Conservation (phyloP, 139 green algal species). For the Eudorina sp. region DNA sequence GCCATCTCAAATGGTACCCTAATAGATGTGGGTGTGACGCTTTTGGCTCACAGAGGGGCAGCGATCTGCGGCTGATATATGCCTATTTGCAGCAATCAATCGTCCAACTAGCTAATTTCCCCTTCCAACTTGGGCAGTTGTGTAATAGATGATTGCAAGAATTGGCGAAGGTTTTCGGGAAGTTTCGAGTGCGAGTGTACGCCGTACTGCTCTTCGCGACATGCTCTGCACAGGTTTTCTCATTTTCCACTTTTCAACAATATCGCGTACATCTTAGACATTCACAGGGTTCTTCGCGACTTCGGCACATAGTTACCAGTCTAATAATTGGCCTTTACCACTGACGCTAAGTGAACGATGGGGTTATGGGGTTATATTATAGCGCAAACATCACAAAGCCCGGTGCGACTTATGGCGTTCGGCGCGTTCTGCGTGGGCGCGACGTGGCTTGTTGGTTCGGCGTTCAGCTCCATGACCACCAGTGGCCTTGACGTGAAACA, state of each 20-base stretch:
- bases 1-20: too few relatives aligned
- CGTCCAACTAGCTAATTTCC: too few relatives aligned
- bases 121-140: too few relatives aligned
- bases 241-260: background rate
- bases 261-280: background rate
- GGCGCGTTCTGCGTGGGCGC: slow-evolving; percentile 35
- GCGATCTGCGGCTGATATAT: too few relatives aligned
- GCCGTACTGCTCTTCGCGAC: background rate
- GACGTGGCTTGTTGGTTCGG: slow-evolving; percentile 9
- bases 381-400: slow-evolving; percentile 24
- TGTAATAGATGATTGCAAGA: background rate
- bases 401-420: slow-evolving; percentile 39
- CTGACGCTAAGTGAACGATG: too few relatives aligned
- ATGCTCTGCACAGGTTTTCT: background rate
- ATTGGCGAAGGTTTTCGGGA: slow-evolving; percentile 12
- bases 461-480: slow-evolving; percentile 33
- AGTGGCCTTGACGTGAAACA: background rate
- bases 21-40: too few relatives aligned
- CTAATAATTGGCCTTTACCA: too few relatives aligned
- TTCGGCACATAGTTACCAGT: background rate
- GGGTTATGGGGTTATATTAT: slow-evolving; percentile 56
- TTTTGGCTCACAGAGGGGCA: too few relatives aligned
- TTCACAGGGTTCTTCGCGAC: background rate
- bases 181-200: background rate
- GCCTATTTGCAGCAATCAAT: too few relatives aligned